Base-by-base conservation (phyloP, 768 basidiomycete genomes). In the Auriscalpium orientale region DNA sequence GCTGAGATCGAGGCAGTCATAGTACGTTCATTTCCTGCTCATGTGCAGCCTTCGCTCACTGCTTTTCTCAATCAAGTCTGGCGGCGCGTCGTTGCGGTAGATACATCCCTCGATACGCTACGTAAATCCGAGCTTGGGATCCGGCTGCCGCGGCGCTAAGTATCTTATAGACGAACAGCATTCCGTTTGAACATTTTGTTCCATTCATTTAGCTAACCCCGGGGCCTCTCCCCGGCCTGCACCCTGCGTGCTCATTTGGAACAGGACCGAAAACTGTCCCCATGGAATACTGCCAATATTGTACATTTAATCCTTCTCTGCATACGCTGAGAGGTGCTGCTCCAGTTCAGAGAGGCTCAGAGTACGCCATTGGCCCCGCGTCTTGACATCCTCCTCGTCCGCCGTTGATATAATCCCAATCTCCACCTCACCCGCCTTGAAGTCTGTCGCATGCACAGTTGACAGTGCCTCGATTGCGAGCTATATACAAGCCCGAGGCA, bases 391-490 rank as follows among this genome's bases (percentile, higher is more conserved):
- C 67, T 95, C 93, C 16, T 88, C 87, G 8, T 83, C 78, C 37
- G 80, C 79, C 1, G 78, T 78, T 28, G 92, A 95, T 20, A 91
- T 87, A 53, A 98, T 89, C 0, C 93, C 95, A 61, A 99, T 91
- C 71, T 99, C 97, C 65, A 98, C 90, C 71, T 98, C 97, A 10
- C 84, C 85, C 0, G 91, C 77, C 71, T 98, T 99, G 76, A 93
- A 97, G 68, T 99, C 97, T 2, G 94, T 97, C 40, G 92, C 85
- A 65, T 95, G 90, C 22, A 98, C 93, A 0, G 84, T 88, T 47
- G 92, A 95, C 78, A 98, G 90, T 12, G 86, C 84, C 70, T 98
- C 95, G 53, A 98, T 95, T 0, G 93, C 95, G 73, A 95, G 81
- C 92, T 95, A 20, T 95, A 20, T 28, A 28, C 28, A 7, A 28